Conservation (phyloP, 495 filamentous ascomycete genomes). For the Pseudoneurospora amorphoporcata region DNA sequence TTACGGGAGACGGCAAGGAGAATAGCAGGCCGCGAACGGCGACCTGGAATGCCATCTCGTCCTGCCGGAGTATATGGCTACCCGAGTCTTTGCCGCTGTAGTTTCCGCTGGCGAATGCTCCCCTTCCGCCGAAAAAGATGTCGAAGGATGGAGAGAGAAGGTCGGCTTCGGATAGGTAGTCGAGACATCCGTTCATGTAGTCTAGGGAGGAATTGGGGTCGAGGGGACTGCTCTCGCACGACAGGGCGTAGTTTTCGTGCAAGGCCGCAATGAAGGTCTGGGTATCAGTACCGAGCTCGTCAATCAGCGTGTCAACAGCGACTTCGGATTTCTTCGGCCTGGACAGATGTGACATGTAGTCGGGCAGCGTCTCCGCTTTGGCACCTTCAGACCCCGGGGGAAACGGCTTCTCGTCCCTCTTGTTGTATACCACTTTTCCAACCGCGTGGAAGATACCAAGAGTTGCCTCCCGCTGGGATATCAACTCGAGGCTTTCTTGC, state of each 20-base stretch:
- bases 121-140: conserved; percentile 39
- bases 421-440: conserved; percentile 92
- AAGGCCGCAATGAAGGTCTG: conserved; percentile 83
- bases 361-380: conserved; percentile 41
- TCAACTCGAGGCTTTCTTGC: conserved; percentile 54
- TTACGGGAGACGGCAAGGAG: conserved; percentile 75
- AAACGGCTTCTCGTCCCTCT: conserved; percentile 44
- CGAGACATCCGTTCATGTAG: conserved; percentile 60
- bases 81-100: conserved; percentile 41
- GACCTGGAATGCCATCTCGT: conserved; percentile 85
- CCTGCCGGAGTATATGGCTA: conserved; percentile 69
- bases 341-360: conserved; percentile 49
- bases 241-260: conserved; percentile 88
- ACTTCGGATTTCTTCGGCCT: conserved; percentile 61
- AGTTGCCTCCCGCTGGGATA: conserved; percentile 77
- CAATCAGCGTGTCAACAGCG: conserved; percentile 61
- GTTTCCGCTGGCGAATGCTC: conserved; percentile 28
- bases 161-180: conserved; percentile 80
- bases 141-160: conserved; percentile 55
- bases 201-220: conserved; percentile 49
- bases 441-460: conserved; percentile 94
- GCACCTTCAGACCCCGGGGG: conserved; percentile 20
- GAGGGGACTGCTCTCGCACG: conserved; percentile 51
- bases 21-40: conserved; percentile 77
- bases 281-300: conserved; percentile 83